These are phyloP conservation scores for Oxyria digyna DNA, from an alignment of 148 eudicot species.

Conservation along the genomic window DNA sequence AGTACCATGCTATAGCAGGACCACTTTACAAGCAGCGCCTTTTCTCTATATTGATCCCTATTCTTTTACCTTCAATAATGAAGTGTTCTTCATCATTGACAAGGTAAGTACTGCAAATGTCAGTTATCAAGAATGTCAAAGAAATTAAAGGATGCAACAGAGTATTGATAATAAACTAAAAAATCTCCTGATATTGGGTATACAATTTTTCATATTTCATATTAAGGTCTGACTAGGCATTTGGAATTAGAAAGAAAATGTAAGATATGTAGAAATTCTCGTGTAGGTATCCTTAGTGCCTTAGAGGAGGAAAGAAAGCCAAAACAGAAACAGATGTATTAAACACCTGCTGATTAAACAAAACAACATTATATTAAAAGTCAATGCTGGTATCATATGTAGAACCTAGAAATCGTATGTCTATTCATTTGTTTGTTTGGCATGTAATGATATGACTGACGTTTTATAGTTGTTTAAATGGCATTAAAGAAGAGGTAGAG, in stretches of 20 bases:
- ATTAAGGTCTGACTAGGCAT: not conserved
- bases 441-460: not conserved
- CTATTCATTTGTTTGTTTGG: not conserved
- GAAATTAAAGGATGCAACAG: not conserved
- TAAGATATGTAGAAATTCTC: not conserved
- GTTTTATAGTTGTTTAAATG: not conserved
- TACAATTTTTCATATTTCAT: not conserved
- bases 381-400: not conserved
- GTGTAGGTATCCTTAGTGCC: not conserved
- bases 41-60: conserved; percentile 62
- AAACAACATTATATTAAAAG: not conserved
- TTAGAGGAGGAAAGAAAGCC: not conserved
- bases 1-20: conserved; percentile 56
- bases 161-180: not conserved
- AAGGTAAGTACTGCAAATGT: conserved; percentile 30
- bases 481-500: not conserved
- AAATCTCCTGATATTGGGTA: not conserved
- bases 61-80: conserved; percentile 35
- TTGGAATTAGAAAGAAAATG: not conserved
- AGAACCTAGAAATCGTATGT: not conserved
- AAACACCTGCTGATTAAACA: not conserved
- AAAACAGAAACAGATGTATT: not conserved
- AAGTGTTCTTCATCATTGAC: conserved; percentile 28
- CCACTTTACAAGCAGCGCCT: conserved; percentile 95
- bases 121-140: not conserved